These are phyloP conservation scores for Penicillium fimorum DNA, from an alignment of 495 filamentous ascomycete species.

Conservation along the genomic window DNA sequence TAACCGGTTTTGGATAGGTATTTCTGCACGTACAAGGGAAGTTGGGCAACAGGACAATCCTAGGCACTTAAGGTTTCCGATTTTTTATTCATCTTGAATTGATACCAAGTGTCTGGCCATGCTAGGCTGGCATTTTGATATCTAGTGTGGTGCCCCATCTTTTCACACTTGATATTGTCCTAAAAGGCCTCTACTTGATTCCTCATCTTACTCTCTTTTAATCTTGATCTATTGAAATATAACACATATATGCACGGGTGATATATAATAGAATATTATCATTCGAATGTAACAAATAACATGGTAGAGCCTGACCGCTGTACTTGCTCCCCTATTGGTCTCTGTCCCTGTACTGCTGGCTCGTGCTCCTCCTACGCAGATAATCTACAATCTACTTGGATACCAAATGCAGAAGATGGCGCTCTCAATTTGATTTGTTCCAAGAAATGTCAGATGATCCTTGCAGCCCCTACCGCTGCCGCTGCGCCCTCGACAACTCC, in stretches of 20 bases:
- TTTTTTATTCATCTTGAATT: background rate
- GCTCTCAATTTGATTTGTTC: background rate
- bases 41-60: constrained; percentile 17
- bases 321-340: background rate
- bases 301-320: background rate
- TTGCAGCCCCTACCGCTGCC: background rate
- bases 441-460: background rate
- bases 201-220: background rate
- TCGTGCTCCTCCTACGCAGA: background rate
- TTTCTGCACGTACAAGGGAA: constrained; percentile 22
- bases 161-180: background rate
- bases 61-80: background rate
- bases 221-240: too few species aligned
- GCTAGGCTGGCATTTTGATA: background rate
- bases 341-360: too few species aligned
- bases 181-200: background rate
- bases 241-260: too few species aligned
- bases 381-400: background rate
- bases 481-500: background rate
- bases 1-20: constrained; percentile 8
- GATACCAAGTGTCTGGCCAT: background rate
- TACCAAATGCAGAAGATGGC: background rate
- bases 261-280: too few species aligned
- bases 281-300: background rate
- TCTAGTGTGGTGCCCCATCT: background rate